Evolutionary conservation across 1,284 basidiomycete species (phyloP), one percentile per base, ranked within the genome.

Genomic region (Sutorius eximius): DNA sequence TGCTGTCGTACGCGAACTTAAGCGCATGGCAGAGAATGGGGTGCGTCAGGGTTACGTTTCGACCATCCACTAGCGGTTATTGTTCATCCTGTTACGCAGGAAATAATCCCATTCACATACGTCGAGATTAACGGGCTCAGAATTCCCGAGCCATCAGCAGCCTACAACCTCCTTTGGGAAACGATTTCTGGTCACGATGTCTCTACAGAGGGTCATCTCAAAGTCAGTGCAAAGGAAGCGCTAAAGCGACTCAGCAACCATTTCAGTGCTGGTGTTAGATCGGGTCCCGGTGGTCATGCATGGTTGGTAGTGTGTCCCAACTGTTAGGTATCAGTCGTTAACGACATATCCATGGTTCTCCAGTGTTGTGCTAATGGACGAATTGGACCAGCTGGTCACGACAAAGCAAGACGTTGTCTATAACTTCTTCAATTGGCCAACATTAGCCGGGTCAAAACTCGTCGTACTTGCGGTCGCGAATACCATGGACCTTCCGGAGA

Each of bases 351-450:
- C n/a, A 36, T 43, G 27, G 27, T 37, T 36, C 0, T 4, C 20
- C 33, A 98, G 94, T 55, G 90, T 99, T 5, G 93, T 99, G 4
- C 77, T 99, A 24, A 98, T 99, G 92, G 96, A 99, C 69, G 96
- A 99, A 73, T 81, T 99, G 2, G 96, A 99, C 73, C 96, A 98
- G 71, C 81, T 99, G 33, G 86, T 99, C 59, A 98, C 96, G 0
- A 79, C 89, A 22, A 96, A 97, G 68, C 96, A 99, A 73, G 95
- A 98, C 62, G 96, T 99, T 3, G 91, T 99, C 40, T 99, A 99
- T 75, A 98, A 98, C 71, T 96, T 99, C 74, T 99, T 99, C 82
- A 98, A 98, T 71, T 99, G 97, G 96, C 97, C 96, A 1, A 95
- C 93, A 11, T 79, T 96, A 55, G 81, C 84, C 0, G 86, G 86